Evolutionary conservation across 2,329 filamentous ascomycete genomes (phyloP).

Genomic region (Phoma herbarum): DNA sequence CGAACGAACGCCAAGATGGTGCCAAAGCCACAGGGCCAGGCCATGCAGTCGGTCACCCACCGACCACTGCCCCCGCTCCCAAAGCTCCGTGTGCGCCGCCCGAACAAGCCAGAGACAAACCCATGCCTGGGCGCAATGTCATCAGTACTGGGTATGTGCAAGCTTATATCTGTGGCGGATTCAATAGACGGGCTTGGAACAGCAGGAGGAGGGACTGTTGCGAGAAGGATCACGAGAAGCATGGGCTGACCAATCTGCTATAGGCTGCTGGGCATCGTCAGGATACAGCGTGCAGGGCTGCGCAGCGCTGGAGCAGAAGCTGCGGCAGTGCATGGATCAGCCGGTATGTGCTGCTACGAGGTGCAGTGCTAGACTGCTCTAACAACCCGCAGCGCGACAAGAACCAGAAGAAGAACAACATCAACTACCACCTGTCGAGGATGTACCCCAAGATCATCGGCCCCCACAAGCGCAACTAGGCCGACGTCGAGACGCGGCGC

Average conservation of each 20-base stretch:
- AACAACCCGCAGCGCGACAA: slow-evolving; percentile 60
- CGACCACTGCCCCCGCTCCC: slow-evolving; percentile 66
- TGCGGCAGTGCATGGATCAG: slow-evolving; percentile 80
- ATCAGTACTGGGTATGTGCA: slow-evolving; percentile 67
- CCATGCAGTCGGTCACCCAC: slow-evolving; percentile 50
- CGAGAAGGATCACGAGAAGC: not conserved
- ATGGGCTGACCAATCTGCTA: slow-evolving; percentile 30
- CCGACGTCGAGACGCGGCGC: not conserved
- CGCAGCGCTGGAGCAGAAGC: slow-evolving; percentile 66
- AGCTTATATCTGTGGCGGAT: not conserved
- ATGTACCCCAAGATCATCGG: slow-evolving; percentile 78
- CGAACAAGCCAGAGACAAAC: slow-evolving; percentile 69
- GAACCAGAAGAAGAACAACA: slow-evolving; percentile 72
- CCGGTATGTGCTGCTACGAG: slow-evolving; percentile 62
- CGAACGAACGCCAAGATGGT: slow-evolving; percentile 40
- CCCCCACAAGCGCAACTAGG: slow-evolving; percentile 70
- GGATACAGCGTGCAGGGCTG: slow-evolving; percentile 73
- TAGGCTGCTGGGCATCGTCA: slow-evolving; percentile 85
- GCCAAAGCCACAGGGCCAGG: slow-evolving; percentile 46
- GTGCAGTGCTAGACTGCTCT: not conserved
- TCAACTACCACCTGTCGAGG: slow-evolving; percentile 91
- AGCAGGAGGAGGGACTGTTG: not conserved
- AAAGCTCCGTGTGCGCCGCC: slow-evolving; percentile 70
- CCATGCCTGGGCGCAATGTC: slow-evolving; percentile 73
- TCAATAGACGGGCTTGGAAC: not conserved